These are phyloP conservation scores for Kazachstania martiniae DNA, from an alignment of 805 yeast genomes.

Conservation along the genomic window DNA sequence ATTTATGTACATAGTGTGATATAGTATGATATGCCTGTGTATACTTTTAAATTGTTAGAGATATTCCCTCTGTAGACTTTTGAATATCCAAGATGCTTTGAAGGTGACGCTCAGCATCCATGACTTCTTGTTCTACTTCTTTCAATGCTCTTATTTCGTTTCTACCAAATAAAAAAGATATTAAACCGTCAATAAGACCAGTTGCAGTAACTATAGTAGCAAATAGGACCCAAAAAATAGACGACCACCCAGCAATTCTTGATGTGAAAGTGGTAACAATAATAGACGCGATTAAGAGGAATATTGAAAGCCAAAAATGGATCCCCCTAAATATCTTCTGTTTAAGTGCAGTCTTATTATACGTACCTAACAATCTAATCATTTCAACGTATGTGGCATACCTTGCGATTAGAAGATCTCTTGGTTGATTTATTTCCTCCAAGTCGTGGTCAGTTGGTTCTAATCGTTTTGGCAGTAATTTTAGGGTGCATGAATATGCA, in stretches of 20 bases:
- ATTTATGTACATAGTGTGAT: too few species aligned
- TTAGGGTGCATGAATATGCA: conserved; percentile 49
- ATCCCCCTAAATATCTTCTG: conserved; percentile 55
- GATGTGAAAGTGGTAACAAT: conserved; percentile 54
- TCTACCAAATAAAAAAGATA: conserved; percentile 70
- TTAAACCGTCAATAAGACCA: conserved; percentile 66
- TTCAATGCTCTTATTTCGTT: conserved; percentile 66
- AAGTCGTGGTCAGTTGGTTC: background rate
- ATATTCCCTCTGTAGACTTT: background rate
- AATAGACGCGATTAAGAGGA: conserved; percentile 40
- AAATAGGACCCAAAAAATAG: conserved; percentile 52
- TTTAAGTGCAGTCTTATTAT: conserved; percentile 41
- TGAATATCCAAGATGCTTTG: conserved; percentile 2
- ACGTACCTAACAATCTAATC: conserved; percentile 34
- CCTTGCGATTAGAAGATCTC: conserved; percentile 9
- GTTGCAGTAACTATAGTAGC: conserved; percentile 48
- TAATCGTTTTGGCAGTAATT: conserved; percentile 11
- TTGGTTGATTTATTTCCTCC: background rate
- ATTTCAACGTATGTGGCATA: conserved; percentile 38
- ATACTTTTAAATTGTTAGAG: background rate
- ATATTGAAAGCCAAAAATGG: conserved; percentile 52
- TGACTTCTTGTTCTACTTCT: conserved; percentile 69
- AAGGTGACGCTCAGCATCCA: conserved; percentile 20
- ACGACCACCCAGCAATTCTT: conserved; percentile 43
- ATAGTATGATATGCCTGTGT: background rate